phyloP scores from a whole-genome alignment of 73 alveolate species.

The Uronychia binucleata region DNA sequence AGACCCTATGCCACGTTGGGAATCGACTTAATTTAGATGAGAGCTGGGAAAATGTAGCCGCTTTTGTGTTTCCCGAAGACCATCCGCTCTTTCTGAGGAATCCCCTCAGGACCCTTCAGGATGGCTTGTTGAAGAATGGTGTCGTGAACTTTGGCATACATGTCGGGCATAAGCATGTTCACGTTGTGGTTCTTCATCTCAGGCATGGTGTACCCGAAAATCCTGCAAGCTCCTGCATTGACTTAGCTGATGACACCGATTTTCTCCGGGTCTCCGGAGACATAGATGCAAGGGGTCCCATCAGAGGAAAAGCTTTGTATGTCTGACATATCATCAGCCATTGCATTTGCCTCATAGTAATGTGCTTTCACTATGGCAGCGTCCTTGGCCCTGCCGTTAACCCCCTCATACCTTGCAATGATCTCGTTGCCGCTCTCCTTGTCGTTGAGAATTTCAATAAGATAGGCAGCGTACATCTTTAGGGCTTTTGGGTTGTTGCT shows the following conservation, averaged over 20 bases:
- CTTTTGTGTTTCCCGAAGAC: slow-evolving; percentile 48
- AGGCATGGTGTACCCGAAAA: slow-evolving; percentile 26
- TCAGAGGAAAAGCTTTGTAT: slow-evolving; percentile 24
- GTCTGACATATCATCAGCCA: slow-evolving; percentile 16
- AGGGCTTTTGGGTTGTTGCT: slow-evolving; percentile 77
- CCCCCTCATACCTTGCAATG: slow-evolving; percentile 37
- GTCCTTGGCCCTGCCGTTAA: slow-evolving; percentile 66
- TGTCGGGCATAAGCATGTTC: slow-evolving; percentile 51
- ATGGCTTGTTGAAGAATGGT: slow-evolving; percentile 27
- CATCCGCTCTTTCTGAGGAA: slow-evolving; percentile 42
- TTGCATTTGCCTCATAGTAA: slow-evolving; percentile 7
- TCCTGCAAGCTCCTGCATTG: slow-evolving; percentile 23
- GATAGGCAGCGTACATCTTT: slow-evolving; percentile 80
- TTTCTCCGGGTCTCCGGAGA: slow-evolving; percentile 31
- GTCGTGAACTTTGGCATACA: slow-evolving; percentile 40
- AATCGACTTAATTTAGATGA: slow-evolving; percentile 11
- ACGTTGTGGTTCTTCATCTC: slow-evolving; percentile 40
- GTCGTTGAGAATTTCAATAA: slow-evolving; percentile 83
- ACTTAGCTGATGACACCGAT: slow-evolving; percentile 33
- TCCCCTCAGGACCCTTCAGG: slow-evolving; percentile 37
- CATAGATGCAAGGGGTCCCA: slow-evolving; percentile 50
- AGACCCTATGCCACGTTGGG: slow-evolving; percentile 20
- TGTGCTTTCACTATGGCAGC: slow-evolving; percentile 59
- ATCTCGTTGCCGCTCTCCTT: slow-evolving; percentile 80
- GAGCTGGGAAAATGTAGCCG: slow-evolving; percentile 50